Conservation (phyloP, 1,139 yeast species). For the Martiniozyma asiatica region DNA sequence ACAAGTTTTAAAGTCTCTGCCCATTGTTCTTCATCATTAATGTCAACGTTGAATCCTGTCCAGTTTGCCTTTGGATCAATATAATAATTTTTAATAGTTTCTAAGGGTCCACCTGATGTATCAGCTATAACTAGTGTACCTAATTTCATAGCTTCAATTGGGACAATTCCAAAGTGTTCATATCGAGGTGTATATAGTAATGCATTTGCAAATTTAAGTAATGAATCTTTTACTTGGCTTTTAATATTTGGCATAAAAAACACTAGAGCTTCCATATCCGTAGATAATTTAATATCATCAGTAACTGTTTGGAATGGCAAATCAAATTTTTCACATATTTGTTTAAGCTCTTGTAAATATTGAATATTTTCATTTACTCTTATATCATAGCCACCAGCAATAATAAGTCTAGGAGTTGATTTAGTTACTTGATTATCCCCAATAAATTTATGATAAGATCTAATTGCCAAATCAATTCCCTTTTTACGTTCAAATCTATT, state of each 20-base stretch:
- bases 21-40: constrained; percentile 49
- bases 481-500: constrained; percentile 86
- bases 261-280: constrained; percentile 28
- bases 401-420: constrained; percentile 34
- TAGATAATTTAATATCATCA: background rate
- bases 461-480: constrained; percentile 65
- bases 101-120: constrained; percentile 87
- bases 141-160: constrained; percentile 83
- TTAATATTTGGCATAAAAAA: constrained; percentile 74
- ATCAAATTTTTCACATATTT: constrained; percentile 33
- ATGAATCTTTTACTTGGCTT: constrained; percentile 49
- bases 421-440: constrained; percentile 15
- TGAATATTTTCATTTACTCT: constrained; percentile 67
- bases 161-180: constrained; percentile 97
- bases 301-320: constrained; percentile 28
- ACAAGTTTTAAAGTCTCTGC: constrained; percentile 39
- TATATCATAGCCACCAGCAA: constrained; percentile 90
- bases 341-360: constrained; percentile 50
- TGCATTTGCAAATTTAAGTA: constrained; percentile 45
- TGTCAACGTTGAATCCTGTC: constrained; percentile 65
- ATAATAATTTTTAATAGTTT: constrained; percentile 46
- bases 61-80: background rate
- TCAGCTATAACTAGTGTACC: constrained; percentile 80
- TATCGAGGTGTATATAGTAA: constrained; percentile 79
- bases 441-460: constrained; percentile 26